Evolutionary conservation across 495 filamentous ascomycete species (phyloP), one percentile per base, ranked within the genome.

Genomic region (Niebla homalea): DNA sequence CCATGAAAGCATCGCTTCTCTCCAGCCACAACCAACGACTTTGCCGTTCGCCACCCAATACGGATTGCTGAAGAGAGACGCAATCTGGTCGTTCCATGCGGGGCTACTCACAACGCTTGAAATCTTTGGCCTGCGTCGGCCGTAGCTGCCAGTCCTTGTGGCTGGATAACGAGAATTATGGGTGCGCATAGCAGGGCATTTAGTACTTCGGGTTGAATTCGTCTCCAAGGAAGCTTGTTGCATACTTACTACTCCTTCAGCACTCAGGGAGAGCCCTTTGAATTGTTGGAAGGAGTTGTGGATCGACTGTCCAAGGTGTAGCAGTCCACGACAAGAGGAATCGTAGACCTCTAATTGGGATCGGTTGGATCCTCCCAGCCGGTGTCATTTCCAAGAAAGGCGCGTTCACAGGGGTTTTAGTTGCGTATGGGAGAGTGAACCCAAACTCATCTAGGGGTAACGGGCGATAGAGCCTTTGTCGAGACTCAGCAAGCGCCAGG

Each of bases 381-480:
- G 16, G 16, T n/a, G 20, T 40, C 53, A 56, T 56, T 43, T 56
- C 53, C 21, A 56, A 23, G 29, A 51, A 51, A 2, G 52, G 35
- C 5, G 55, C 11, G 18, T 43, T 19, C 18, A 43, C 14, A 19
- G 40, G 40, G 8, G 21, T 43, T 43, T 19, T 19, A 15, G 21
- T 15, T 4, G 55, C 55, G 35, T 57, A 57, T n/a, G 55, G 55
- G 11, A 57, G 35, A 2, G 53, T 51, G 26, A 35, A 39, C 11
- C 55, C 55, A 36, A 57, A 57, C 39, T 57, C 55, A 46, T 57
- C 45, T 15, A 57, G 43, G 3, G 55, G 55, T 11, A 57, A 35
- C 8, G 55, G 55, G 12, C 55, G 54, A 47, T 50, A 57, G 23
- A 57, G 57, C 23, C 55, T 43, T 21, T 54, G 54, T 36, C 55